These are phyloP conservation scores for Saccharata proteae DNA, from an alignment of 2,329 filamentous ascomycete species.

Conservation along the genomic window DNA sequence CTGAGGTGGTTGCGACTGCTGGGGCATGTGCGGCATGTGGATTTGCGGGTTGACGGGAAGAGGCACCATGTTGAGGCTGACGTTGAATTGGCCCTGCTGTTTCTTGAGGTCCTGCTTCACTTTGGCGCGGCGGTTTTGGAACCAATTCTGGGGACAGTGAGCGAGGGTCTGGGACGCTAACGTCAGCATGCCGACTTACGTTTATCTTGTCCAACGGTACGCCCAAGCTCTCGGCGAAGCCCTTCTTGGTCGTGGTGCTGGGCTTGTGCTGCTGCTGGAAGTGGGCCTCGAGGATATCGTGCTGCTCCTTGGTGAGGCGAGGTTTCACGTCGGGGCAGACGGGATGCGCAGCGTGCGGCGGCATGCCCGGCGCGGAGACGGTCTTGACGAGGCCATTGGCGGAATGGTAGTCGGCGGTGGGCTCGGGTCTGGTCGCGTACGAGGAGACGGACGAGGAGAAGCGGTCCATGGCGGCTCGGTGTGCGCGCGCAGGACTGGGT, in stretches of 20 bases:
- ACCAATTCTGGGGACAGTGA: slow-evolving; percentile 37
- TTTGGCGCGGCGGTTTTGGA: slow-evolving; percentile 41
- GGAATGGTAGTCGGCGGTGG: neutral
- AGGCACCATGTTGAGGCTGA: neutral
- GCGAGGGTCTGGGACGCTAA: slow-evolving; percentile 10
- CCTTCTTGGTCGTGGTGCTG: slow-evolving; percentile 38
- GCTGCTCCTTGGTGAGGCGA: slow-evolving; percentile 40
- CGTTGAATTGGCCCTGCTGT: slow-evolving; percentile 13
- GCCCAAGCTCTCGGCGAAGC: slow-evolving; percentile 34
- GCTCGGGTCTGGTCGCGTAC: no score
- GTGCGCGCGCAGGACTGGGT: no score
- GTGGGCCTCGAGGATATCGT: slow-evolving; percentile 39
- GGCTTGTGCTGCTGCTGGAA: slow-evolving; percentile 38
- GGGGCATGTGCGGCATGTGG: slow-evolving; percentile 5
- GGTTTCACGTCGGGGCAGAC: slow-evolving; percentile 33
- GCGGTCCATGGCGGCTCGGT: neutral
- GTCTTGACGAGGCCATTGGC: no score
- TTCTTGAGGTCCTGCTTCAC: slow-evolving; percentile 42
- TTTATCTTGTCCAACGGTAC: slow-evolving; percentile 43
- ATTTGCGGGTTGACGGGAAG: slow-evolving; percentile 24
- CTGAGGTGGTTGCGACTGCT: neutral
- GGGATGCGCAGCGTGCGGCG: slow-evolving; percentile 4
- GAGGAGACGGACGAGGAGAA: neutral
- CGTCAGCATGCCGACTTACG: slow-evolving; percentile 22
- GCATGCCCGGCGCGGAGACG: slow-evolving; percentile 2